Percentiles rank a stretch among this genome's conserved stretches.
These are phyloP conservation scores for Boletus fagicola DNA, from an alignment of 768 basidiomycete genomes.

Conservation along the genomic window DNA sequence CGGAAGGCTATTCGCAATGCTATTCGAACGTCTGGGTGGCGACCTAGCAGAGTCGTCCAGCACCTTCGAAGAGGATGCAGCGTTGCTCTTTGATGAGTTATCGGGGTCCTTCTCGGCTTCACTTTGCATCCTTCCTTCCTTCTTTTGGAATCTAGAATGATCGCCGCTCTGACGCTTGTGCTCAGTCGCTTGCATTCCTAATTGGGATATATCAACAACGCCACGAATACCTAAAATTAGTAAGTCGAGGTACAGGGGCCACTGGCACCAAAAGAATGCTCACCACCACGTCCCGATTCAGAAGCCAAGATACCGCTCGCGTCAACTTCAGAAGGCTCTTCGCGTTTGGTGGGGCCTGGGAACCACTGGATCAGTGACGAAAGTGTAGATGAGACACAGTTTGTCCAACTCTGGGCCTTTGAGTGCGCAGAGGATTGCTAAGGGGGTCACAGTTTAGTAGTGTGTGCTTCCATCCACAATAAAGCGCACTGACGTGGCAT, in stretches of 20 bases:
- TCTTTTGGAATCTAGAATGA: background rate
- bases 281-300: constrained; percentile 22
- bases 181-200: background rate
- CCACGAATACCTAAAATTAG: background rate
- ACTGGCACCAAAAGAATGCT: background rate
- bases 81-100: background rate
- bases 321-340: background rate
- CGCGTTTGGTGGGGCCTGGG: background rate
- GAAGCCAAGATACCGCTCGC: constrained; percentile 4
- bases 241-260: background rate
- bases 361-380: constrained; percentile 5
- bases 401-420: constrained; percentile 9
- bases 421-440: constrained; percentile 12
- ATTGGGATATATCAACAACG: background rate
- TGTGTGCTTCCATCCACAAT: no score
- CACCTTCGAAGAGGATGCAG: background rate
- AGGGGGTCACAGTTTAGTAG: background rate
- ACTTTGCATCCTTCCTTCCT: background rate
- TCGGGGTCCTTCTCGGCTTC: background rate
- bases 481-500: constrained; percentile 46
- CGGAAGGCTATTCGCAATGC: constrained; percentile 1
- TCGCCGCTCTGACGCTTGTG: background rate
- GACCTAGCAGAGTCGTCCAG: background rate
- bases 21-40: constrained; percentile 1
- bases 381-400: constrained; percentile 2